These are phyloP conservation scores for Tolypocladium nubicola DNA, from an alignment of 2,329 filamentous ascomycete genomes.

Conservation along the genomic window DNA sequence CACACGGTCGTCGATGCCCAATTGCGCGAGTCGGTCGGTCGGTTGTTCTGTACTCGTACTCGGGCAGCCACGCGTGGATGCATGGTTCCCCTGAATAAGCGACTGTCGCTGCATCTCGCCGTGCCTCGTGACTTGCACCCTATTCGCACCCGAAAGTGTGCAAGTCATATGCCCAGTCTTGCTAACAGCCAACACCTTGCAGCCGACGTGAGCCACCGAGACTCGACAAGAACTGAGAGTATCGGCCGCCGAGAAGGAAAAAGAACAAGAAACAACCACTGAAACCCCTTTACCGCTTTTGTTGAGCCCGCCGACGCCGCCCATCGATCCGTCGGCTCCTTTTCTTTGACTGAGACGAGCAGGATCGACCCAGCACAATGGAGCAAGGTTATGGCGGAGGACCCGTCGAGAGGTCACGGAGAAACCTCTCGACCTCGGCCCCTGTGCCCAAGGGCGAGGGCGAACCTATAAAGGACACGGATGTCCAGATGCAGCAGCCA, in stretches of 20 bases:
- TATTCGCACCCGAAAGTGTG: not conserved
- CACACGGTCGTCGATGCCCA: not conserved
- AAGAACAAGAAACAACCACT: not conserved
- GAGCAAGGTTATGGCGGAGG: constrained; percentile 35
- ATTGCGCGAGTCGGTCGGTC: not conserved
- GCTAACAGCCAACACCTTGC: not conserved
- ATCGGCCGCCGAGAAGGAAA: not conserved
- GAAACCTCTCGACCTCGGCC: constrained; percentile 25
- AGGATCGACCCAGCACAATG: not conserved
- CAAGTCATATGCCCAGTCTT: not conserved
- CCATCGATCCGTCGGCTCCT: not conserved
- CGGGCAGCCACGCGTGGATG: not conserved
- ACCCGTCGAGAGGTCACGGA: constrained; percentile 21
- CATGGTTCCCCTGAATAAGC: not conserved
- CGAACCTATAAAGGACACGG: constrained; percentile 31
- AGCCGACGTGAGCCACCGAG: not conserved
- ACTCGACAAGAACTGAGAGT: not conserved
- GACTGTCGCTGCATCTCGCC: not conserved
- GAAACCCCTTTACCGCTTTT: not conserved
- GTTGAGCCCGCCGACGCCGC: not conserved
- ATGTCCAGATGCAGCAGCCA: constrained; percentile 24
- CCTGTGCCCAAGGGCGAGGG: constrained; percentile 32
- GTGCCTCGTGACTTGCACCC: not conserved
- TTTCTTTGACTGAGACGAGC: too few species aligned
- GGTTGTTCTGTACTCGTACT: not conserved